phyloP scores from a whole-genome alignment of 106 monocot species.

The Dactylorhiza incarnata region DNA sequence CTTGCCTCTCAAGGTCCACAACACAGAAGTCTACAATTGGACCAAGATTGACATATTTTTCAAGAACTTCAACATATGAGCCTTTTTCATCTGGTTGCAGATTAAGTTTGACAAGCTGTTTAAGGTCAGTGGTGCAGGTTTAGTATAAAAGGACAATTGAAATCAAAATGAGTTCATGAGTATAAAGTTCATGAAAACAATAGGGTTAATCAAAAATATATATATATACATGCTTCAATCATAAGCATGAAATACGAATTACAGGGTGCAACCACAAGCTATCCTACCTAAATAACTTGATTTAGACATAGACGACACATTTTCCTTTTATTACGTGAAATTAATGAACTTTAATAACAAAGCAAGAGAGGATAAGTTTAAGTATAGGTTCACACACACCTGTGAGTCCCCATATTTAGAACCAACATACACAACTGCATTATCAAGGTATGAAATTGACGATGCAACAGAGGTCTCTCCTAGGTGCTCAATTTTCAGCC shows the following conservation, averaged over 20 bases:
- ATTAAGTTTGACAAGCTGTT: slow-evolving; percentile 90
- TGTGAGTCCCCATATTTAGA: slow-evolving; percentile 99
- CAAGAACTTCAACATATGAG: slow-evolving; percentile 94
- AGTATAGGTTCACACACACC: slow-evolving; percentile 24
- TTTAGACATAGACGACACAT: not conserved
- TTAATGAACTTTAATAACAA: not conserved
- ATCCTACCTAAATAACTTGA: not conserved
- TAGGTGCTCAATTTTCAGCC: slow-evolving; percentile 87
- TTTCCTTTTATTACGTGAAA: not conserved
- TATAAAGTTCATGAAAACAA: not conserved
- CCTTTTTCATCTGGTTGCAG: slow-evolving; percentile 93
- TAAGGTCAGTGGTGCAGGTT: not conserved
- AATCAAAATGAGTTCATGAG: slow-evolving; percentile 1
- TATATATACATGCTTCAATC: not conserved
- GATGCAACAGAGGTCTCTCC: slow-evolving; percentile 97
- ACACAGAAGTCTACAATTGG: slow-evolving; percentile 98
- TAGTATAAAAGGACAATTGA: slow-evolving; percentile 1
- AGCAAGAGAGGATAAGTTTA: not conserved
- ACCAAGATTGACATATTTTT: slow-evolving; percentile 93
- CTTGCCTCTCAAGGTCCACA: slow-evolving; percentile 97
- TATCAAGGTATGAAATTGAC: slow-evolving; percentile 97
- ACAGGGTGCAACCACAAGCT: not conserved
- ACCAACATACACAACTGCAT: slow-evolving; percentile 95
- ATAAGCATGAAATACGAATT: not conserved
- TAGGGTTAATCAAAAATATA: not conserved